Base-by-base conservation (phyloP, 495 filamentous ascomycete species). In the Chaetomium tenue region DNA sequence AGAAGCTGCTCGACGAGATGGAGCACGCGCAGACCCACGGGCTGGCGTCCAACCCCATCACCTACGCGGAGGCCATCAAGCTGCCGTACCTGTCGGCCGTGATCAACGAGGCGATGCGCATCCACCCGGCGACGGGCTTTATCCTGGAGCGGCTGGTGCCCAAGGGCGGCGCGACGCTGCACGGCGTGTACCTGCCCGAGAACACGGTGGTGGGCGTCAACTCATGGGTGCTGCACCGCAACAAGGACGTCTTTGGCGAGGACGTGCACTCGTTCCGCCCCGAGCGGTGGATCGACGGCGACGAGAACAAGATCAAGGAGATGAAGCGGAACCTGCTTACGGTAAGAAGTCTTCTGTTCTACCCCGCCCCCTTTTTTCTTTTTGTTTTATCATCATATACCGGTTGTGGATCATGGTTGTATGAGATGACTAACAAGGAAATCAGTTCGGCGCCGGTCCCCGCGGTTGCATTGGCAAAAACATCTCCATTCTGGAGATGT, bases 1-100 rank as follows among this genome's bases (percentile, higher is more conserved):
- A 74, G n/a, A 78, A 77, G 52, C 78, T 89, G 64, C 78, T 84
- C 76, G 70, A 69, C 1, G 83, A 87, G 64, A 83, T 88, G 44
- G 79, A 81, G 39, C 55, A 64, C 9, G 75, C 74, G 16, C 2
- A 2, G 4, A 5, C 5, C 11, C 2, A 47, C 16, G 44, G 44
- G 11, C 44, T 18, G 2, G 23, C 48, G 8, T 26, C 48, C 48
- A 26, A 52, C 48, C 48, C 48, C 2, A 52, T 52, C 48, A 22
- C 25, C 1, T 68, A 71, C 37, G 53, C 61, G 7, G 66, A 60
- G n/a, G 73, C 77, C 20, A 66, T 66, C 56, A 67, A 72, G 20
- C 65, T 79, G n/a, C 79, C 81, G 0, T 82, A 79, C 64, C 73
- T 81, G 55, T 63, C 78, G 33, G 83, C 84, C 18, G 79, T 77